Conservation (phyloP, 345 rosid genomes). For the Pistacia integerrima region DNA sequence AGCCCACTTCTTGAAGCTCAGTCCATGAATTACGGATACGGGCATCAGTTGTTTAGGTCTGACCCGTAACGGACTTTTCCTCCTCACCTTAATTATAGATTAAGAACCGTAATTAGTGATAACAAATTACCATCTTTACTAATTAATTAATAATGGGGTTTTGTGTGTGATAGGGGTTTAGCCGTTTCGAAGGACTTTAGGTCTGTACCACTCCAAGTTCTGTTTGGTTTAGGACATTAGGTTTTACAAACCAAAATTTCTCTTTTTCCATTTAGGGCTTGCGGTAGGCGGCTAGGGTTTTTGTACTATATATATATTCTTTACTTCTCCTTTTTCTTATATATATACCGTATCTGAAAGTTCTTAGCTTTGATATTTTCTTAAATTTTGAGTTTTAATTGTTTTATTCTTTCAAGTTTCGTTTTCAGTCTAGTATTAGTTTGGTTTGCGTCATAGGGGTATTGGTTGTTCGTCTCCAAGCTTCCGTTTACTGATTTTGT, state of each 20-base stretch:
- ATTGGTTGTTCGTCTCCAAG: not conserved
- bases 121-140: not conserved
- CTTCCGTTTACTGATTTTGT: slow-evolving; percentile 2
- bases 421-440: slow-evolving; percentile 5
- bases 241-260: not conserved
- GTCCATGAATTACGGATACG: not conserved
- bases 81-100: too few relatives aligned
- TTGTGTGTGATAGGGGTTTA: not conserved
- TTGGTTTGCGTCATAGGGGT: slow-evolving; percentile 2
- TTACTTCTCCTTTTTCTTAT: not conserved
- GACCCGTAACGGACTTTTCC: too few relatives aligned
- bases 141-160: not conserved
- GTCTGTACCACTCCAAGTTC: not conserved
- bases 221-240: not conserved
- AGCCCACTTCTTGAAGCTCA: not conserved
- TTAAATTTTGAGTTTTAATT: not conserved
- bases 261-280: slow-evolving; percentile 5
- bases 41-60: not conserved
- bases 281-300: slow-evolving; percentile 56
- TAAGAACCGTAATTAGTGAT: not conserved
- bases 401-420: not conserved
- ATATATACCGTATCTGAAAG: not conserved
- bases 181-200: not conserved
- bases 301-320: not conserved
- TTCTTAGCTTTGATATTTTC: not conserved